Conservation (phyloP, 2,329 filamentous ascomycete species). For the Monosporascus cannonballus region DNA sequence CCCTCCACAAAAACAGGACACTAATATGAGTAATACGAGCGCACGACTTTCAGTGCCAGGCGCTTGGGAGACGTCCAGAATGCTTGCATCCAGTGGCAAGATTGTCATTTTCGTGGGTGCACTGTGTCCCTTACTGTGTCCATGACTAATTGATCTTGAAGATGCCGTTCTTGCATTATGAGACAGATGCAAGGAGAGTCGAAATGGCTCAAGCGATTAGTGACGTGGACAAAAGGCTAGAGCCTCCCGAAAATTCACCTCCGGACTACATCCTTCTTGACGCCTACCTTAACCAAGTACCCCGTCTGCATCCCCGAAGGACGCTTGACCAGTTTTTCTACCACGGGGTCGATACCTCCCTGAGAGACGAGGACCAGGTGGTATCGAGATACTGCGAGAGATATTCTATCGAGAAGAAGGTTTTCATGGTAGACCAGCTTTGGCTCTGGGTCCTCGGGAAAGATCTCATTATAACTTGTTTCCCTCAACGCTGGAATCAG, state of each 20-base stretch:
- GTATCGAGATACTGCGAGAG: conserved; percentile 50
- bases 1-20: conserved; percentile 27
- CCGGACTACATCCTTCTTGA: conserved; percentile 41
- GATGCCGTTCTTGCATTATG: conserved; percentile 63
- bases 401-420: conserved; percentile 41
- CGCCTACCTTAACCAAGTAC: conserved; percentile 39
- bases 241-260: conserved; percentile 18
- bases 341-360: conserved; percentile 55
- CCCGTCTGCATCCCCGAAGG: conserved; percentile 51
- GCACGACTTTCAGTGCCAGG: conserved; percentile 12
- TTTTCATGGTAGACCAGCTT: conserved; percentile 64
- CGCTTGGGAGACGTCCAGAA: conserved; percentile 23
- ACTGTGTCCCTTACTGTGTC: conserved; percentile 8
- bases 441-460: conserved; percentile 58
- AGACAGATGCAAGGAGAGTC: conserved; percentile 47
- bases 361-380: conserved; percentile 57
- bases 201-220: conserved; percentile 51
- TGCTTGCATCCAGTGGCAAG: conserved; percentile 26
- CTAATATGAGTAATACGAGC: conserved; percentile 10
- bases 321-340: conserved; percentile 64
- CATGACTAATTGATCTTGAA: conserved; percentile 30
- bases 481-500: conserved; percentile 53
- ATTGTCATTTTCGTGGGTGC: conserved; percentile 30
- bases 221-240: conserved; percentile 24
- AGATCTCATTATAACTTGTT: conserved; percentile 54